These are phyloP conservation scores for Dactylellina parvicollis DNA, from an alignment of 2,329 filamentous ascomycete species.

Conservation along the genomic window DNA sequence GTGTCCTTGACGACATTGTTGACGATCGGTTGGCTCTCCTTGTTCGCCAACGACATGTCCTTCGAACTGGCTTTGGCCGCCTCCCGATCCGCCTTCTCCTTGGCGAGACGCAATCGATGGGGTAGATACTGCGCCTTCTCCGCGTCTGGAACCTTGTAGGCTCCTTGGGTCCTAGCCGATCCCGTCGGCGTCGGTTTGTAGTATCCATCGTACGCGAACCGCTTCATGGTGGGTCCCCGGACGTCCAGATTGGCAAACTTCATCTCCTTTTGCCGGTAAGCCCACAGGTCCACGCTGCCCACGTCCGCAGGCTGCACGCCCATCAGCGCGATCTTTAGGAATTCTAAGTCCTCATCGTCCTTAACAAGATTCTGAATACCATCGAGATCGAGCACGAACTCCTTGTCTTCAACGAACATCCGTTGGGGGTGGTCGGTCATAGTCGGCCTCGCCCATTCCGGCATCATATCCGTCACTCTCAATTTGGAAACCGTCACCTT, in stretches of 20 bases:
- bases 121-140: slow-evolving; percentile 98
- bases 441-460: slow-evolving; percentile 64
- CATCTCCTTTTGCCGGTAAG: slow-evolving; percentile 77
- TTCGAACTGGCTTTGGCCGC: slow-evolving; percentile 73
- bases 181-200: slow-evolving; percentile 89
- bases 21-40: slow-evolving; percentile 58
- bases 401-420: slow-evolving; percentile 73
- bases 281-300: slow-evolving; percentile 71
- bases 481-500: slow-evolving; percentile 58
- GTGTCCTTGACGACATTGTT: slow-evolving; percentile 82
- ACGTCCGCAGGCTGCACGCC: slow-evolving; percentile 65
- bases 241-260: slow-evolving; percentile 73
- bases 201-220: slow-evolving; percentile 67
- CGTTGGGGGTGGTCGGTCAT: slow-evolving; percentile 68
- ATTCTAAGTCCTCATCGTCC: slow-evolving; percentile 73
- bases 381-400: slow-evolving; percentile 73
- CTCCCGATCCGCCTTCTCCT: slow-evolving; percentile 92
- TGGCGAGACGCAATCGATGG: slow-evolving; percentile 93
- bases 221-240: slow-evolving; percentile 56
- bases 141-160: slow-evolving; percentile 93
- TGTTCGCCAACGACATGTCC: slow-evolving; percentile 60
- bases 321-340: slow-evolving; percentile 67
- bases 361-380: slow-evolving; percentile 76
- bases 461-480: slow-evolving; percentile 18
- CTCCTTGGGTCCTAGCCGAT: slow-evolving; percentile 87